Percentiles rank a stretch among this genome's conserved stretches.
Conservation (phyloP, 23 red algal species). For the Gracilaria gracilis region DNA sequence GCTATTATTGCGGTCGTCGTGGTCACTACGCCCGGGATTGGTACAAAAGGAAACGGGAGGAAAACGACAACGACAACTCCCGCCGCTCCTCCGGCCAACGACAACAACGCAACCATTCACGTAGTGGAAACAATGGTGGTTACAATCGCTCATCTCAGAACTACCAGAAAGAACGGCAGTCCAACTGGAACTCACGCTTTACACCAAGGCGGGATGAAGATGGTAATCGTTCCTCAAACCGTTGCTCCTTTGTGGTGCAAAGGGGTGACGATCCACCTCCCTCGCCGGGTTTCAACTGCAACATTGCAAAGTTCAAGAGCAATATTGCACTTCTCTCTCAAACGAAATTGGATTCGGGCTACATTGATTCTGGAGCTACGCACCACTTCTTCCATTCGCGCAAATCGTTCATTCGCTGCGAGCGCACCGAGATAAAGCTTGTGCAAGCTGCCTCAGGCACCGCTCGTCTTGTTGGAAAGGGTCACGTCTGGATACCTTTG, state of each 20-base stretch:
- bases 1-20: background rate
- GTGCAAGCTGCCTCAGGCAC: slow-evolving; percentile 23
- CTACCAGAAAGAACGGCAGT: background rate
- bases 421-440: background rate
- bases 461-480: slow-evolving; percentile 6
- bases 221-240: background rate
- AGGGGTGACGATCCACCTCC: background rate
- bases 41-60: background rate
- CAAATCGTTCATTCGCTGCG: slow-evolving; percentile 12
- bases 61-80: background rate
- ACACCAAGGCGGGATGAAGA: slow-evolving; percentile 1
- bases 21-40: slow-evolving; percentile 5
- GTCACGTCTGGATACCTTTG: background rate
- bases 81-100: no score
- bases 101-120: background rate
- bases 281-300: background rate
- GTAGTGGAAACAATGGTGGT: background rate
- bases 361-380: slow-evolving; percentile 43
- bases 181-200: background rate
- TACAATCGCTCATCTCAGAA: background rate
- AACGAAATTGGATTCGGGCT: background rate
- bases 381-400: slow-evolving; percentile 23
- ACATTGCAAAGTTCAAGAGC: background rate
- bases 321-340: background rate
- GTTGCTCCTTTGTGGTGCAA: background rate